These are phyloP conservation scores for Coemansia sp. DNA, from an alignment of 192 early-diverging fungal genomes.

Conservation along the genomic window DNA sequence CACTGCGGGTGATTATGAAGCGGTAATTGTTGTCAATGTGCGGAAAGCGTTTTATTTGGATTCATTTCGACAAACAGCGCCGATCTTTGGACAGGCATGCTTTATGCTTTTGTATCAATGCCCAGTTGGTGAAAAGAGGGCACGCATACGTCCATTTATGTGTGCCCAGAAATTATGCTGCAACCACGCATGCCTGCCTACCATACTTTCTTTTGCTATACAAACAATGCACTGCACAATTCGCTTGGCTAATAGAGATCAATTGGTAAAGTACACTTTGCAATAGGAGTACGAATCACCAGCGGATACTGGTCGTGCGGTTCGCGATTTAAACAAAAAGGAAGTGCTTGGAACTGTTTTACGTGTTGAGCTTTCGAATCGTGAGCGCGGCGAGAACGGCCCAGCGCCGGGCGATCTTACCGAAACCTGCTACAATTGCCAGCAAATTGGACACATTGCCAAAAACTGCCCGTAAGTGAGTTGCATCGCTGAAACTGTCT, in stretches of 20 bases:
- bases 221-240: neutral
- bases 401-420: conserved; percentile 32
- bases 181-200: neutral
- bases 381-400: conserved; percentile 21
- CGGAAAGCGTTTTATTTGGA: too few species aligned
- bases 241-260: neutral
- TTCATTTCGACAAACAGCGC: neutral
- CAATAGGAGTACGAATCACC: conserved; percentile 22
- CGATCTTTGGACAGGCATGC: neutral
- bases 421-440: conserved; percentile 38
- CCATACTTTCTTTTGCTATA: neutral
- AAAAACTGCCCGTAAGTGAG: conserved; percentile 39
- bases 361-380: conserved; percentile 40
- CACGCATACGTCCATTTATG: neutral
- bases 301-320: conserved; percentile 16
- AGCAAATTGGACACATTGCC: conserved; percentile 35
- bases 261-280: neutral
- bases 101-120: too few species aligned
- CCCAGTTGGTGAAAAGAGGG: neutral
- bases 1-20: neutral
- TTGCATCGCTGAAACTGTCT: neutral
- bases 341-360: conserved; percentile 19
- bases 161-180: neutral
- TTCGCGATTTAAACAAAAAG: conserved; percentile 17
- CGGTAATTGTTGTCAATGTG: neutral